Conservation (phyloP, 208 protist species). For the Leishmania lainsoni region DNA sequence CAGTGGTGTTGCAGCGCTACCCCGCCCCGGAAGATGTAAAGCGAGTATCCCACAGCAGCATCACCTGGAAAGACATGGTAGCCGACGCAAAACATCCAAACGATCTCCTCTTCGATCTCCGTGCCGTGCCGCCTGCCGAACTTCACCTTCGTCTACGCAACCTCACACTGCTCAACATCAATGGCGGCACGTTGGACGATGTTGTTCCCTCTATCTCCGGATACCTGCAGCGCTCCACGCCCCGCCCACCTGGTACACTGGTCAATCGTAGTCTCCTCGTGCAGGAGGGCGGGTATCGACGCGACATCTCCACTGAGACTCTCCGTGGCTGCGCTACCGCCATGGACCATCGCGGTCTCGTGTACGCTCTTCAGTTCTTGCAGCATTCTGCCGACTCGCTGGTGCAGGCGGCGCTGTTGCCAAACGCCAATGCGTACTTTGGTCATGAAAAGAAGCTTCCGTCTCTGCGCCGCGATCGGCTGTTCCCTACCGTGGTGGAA, state of each 20-base stretch:
- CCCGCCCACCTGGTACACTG: conserved; percentile 19
- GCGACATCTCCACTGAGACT: conserved; percentile 72
- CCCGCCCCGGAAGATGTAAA: neutral
- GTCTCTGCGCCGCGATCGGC: conserved; percentile 28
- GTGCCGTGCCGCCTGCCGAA: conserved; percentile 25
- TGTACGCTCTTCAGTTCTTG: conserved; percentile 79
- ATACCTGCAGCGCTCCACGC: conserved; percentile 52
- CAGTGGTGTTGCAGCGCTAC: conserved; percentile 35
- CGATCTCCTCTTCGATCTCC: conserved; percentile 39
- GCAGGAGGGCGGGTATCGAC: conserved; percentile 29
- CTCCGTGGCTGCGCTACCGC: conserved; percentile 64
- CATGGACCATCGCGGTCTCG: conserved; percentile 74
- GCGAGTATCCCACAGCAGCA: neutral
- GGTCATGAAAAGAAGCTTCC: conserved; percentile 39
- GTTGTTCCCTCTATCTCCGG: conserved; percentile 63
- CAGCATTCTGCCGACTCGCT: conserved; percentile 54
- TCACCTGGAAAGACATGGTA: conserved; percentile 34
- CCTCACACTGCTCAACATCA: conserved; percentile 55
- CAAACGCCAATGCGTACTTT: conserved; percentile 41
- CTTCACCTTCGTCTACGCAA: conserved; percentile 44
- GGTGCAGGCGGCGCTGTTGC: conserved; percentile 57
- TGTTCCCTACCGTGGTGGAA: conserved; percentile 72
- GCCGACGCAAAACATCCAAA: conserved; percentile 18
- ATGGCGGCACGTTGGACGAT: conserved; percentile 77
- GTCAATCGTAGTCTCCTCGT: conserved; percentile 24